Percentiles rank a stretch among this genome's conserved stretches.
Evolutionary conservation across 2,329 filamentous ascomycete genomes (phyloP).

Genomic region (Lachnellula suecica): DNA sequence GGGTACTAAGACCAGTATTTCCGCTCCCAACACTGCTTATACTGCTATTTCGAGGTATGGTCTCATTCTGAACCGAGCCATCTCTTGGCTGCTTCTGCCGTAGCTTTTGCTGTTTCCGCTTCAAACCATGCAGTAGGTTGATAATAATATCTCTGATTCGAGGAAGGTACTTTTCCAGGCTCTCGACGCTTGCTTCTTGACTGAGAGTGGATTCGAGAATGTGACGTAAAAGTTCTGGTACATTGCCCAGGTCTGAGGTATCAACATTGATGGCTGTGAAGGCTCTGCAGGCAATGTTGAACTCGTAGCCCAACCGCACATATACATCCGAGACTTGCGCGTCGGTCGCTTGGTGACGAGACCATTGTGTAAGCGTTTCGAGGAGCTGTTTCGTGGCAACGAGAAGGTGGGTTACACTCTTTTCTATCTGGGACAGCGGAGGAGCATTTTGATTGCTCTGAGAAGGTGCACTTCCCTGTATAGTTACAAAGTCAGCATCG

Average conservation of each 20-base stretch:
- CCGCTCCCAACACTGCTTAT: constrained; percentile 57
- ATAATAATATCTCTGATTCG: constrained; percentile 98
- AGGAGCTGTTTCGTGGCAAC: constrained; percentile 97
- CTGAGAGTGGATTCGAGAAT: constrained; percentile 96
- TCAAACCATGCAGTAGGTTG: constrained; percentile 90
- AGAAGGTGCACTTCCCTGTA: constrained; percentile 17
- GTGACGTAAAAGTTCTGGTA: constrained; percentile 83
- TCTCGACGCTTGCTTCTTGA: constrained; percentile 92
- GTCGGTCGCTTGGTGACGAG: constrained; percentile 85
- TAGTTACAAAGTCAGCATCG: constrained; percentile 7
- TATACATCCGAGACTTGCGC: constrained; percentile 97
- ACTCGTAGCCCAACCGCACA: constrained; percentile 94
- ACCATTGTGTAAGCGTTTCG: constrained; percentile 97
- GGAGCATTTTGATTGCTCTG: constrained; percentile 25
- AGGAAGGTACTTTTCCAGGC: constrained; percentile 89
- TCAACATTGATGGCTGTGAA: constrained; percentile 98
- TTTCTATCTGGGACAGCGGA: constrained; percentile 88
- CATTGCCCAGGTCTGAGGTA: constrained; percentile 88
- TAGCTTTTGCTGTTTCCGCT: constrained; percentile 93
- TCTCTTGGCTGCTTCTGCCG: constrained; percentile 62
- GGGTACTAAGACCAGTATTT: constrained; percentile 55
- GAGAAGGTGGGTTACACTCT: constrained; percentile 95
- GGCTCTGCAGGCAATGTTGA: constrained; percentile 96
- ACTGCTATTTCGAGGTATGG: constrained; percentile 47
- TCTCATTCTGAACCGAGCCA: constrained; percentile 22